A percentile compares a stretch with the other conserved stretches of the same genome.
Evolutionary conservation across 1,284 basidiomycete species (phyloP).

Genomic region (Cutaneotrichosporon arboriforme): DNA sequence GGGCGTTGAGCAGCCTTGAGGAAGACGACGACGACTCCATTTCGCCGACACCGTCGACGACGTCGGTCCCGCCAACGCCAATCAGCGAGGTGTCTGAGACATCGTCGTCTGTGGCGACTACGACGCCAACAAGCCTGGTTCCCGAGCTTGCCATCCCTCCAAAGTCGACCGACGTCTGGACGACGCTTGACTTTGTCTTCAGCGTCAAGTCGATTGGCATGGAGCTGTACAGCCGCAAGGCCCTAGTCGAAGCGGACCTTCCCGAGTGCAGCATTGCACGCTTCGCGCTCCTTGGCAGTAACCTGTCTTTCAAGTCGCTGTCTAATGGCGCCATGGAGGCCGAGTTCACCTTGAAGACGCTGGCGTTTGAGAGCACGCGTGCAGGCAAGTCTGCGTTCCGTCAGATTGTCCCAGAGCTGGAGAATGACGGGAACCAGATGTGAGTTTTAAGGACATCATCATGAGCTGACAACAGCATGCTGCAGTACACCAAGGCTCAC

Average conservation of each 20-base stretch:
- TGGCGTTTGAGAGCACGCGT: constrained; percentile 85
- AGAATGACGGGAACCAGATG: constrained; percentile 83
- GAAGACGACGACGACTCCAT: constrained; percentile 37
- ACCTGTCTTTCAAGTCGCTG: constrained; percentile 74
- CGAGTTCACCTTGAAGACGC: constrained; percentile 79
- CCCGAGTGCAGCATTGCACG: constrained; percentile 76
- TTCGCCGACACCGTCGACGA: constrained; percentile 19
- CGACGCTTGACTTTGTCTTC: constrained; percentile 71
- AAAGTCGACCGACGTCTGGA: constrained; percentile 50
- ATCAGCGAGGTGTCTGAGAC: constrained; percentile 1
- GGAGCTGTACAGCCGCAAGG: constrained; percentile 79
- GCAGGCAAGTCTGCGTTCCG: constrained; percentile 79
- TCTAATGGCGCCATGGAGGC: constrained; percentile 79
- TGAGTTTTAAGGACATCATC: constrained; percentile 18
- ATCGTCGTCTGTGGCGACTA: neutral
- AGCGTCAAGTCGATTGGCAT: constrained; percentile 70
- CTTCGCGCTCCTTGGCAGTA: constrained; percentile 77
- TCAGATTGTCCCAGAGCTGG: constrained; percentile 88
- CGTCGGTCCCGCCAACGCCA: constrained; percentile 14
- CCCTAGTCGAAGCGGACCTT: constrained; percentile 58
- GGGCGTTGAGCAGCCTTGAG: constrained; percentile 53
- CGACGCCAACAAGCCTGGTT: constrained; percentile 47
- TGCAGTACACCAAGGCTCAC: constrained; percentile 71
- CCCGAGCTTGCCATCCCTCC: constrained; percentile 50
- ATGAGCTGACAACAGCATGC: constrained; percentile 54